These are phyloP conservation scores for Sporothrix pseudoabietina DNA, from an alignment of 2,329 filamentous ascomycete genomes.

Conservation along the genomic window DNA sequence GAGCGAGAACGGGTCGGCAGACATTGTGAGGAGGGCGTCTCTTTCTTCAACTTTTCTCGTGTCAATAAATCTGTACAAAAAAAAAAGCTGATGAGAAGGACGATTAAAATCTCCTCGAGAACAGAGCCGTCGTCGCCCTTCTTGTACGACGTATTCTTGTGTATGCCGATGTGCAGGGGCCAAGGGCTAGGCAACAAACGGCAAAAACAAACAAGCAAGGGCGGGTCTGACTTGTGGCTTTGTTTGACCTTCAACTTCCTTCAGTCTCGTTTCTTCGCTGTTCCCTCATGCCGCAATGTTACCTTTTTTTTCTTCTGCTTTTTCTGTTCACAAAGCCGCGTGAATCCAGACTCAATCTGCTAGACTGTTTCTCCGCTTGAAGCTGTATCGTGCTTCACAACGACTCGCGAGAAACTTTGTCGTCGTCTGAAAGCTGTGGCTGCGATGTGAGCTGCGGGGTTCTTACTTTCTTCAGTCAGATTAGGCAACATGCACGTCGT, in stretches of 20 bases:
- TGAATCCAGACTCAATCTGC: background rate
- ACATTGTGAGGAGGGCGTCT: background rate
- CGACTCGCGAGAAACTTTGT: background rate
- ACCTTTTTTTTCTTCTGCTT: background rate
- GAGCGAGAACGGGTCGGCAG: slow-evolving; percentile 31
- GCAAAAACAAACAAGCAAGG: background rate
- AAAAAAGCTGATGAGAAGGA: background rate
- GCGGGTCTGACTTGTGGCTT: background rate
- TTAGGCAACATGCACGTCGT: background rate
- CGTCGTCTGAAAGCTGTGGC: background rate
- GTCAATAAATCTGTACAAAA: background rate
- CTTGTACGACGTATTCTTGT: background rate
- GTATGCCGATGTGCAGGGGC: too few species aligned
- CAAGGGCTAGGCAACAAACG: slow-evolving; percentile 11
- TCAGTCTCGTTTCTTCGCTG: slow-evolving; percentile 9
- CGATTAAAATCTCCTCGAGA: background rate
- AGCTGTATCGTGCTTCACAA: background rate
- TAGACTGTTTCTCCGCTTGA: background rate
- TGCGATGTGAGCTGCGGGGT: background rate
- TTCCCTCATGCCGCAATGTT: background rate
- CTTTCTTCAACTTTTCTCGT: background rate
- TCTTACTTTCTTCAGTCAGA: background rate
- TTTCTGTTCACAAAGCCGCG: background rate
- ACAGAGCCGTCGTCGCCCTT: background rate
- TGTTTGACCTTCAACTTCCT: background rate